Percentiles rank a stretch among this genome's conserved stretches.
These are phyloP conservation scores for Aspergillaceae sp. DNA, from an alignment of 2,329 filamentous ascomycete species.

Conservation along the genomic window DNA sequence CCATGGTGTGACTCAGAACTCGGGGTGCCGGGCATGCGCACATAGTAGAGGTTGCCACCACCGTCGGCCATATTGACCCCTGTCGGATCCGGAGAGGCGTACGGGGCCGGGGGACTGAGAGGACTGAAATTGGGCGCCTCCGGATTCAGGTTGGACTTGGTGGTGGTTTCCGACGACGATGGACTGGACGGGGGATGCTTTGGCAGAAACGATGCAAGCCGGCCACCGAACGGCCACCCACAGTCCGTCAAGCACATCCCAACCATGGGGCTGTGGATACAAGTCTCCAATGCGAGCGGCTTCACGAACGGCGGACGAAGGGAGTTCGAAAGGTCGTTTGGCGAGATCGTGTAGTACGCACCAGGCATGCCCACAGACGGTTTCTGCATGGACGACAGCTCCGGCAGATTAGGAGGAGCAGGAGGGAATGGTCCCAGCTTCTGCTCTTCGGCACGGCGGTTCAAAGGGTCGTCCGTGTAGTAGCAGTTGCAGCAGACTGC, in stretches of 20 bases:
- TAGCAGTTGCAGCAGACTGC: slow-evolving; percentile 24
- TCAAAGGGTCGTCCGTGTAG: slow-evolving; percentile 12
- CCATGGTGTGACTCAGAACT: background rate
- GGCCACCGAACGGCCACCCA: background rate
- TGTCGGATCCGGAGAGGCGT: background rate
- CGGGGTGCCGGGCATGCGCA: too few relatives aligned
- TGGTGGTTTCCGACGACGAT: background rate
- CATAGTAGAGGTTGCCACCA: background rate
- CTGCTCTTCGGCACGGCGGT: slow-evolving; percentile 18
- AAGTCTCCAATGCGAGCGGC: slow-evolving; percentile 4
- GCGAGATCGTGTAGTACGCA: too few relatives aligned
- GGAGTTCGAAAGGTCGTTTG: too few relatives aligned
- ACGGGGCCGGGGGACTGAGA: background rate
- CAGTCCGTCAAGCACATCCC: slow-evolving; percentile 15
- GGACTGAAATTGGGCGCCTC: background rate
- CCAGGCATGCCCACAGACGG: too few relatives aligned
- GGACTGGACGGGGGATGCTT: background rate
- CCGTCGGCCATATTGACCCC: background rate
- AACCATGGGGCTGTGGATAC: slow-evolving; percentile 12
- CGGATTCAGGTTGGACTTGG: background rate
- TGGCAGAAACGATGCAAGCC: background rate
- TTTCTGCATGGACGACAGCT: too few relatives aligned
- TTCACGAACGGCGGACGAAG: too few relatives aligned
- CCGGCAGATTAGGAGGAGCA: background rate
- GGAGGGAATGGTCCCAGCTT: slow-evolving; percentile 1